Percentiles rank a stretch among this genome's conserved stretches.
Conservation (phyloP, 2,329 filamentous ascomycete genomes). For the Diaporthe vaccinii region DNA sequence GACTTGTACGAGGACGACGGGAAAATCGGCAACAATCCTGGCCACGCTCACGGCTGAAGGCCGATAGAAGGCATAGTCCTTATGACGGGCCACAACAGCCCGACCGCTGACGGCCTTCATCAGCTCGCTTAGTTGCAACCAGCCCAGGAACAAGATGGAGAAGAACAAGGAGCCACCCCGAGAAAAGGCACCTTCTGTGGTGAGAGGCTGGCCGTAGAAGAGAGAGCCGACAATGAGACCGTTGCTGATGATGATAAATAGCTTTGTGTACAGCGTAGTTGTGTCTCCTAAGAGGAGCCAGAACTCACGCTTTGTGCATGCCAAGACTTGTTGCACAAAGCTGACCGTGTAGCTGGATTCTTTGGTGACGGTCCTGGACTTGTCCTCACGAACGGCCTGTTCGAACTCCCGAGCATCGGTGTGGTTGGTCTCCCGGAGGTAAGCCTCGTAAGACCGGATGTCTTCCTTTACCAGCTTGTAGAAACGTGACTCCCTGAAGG, state of each 20-base stretch:
- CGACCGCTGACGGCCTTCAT: constrained; percentile 82
- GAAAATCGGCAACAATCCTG: constrained; percentile 70
- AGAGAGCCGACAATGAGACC: constrained; percentile 81
- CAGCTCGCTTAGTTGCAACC: constrained; percentile 83
- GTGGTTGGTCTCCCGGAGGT: constrained; percentile 65
- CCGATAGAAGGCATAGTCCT: constrained; percentile 65
- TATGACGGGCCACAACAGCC: constrained; percentile 66
- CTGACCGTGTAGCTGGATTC: constrained; percentile 84
- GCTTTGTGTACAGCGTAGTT: constrained; percentile 81
- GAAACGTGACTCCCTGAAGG: constrained; percentile 73
- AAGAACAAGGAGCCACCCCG: constrained; percentile 65
- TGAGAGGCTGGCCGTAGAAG: constrained; percentile 76
- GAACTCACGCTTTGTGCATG: constrained; percentile 79
- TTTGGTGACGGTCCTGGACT: constrained; percentile 76
- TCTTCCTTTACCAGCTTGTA: constrained; percentile 71
- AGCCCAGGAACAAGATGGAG: constrained; percentile 65
- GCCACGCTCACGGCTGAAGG: constrained; percentile 70
- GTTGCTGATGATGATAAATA: constrained; percentile 83
- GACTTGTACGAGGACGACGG: constrained; percentile 73
- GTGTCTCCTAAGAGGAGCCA: constrained; percentile 84
- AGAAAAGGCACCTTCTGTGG: constrained; percentile 74
- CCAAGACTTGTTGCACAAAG: constrained; percentile 77
- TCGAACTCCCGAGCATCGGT: constrained; percentile 75
- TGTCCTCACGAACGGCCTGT: constrained; percentile 73
- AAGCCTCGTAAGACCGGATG: constrained; percentile 59